Percentiles rank a stretch among this genome's conserved stretches.
Evolutionary conservation across 2,329 filamentous ascomycete species (phyloP).

Genomic region (Fusarium sp.): DNA sequence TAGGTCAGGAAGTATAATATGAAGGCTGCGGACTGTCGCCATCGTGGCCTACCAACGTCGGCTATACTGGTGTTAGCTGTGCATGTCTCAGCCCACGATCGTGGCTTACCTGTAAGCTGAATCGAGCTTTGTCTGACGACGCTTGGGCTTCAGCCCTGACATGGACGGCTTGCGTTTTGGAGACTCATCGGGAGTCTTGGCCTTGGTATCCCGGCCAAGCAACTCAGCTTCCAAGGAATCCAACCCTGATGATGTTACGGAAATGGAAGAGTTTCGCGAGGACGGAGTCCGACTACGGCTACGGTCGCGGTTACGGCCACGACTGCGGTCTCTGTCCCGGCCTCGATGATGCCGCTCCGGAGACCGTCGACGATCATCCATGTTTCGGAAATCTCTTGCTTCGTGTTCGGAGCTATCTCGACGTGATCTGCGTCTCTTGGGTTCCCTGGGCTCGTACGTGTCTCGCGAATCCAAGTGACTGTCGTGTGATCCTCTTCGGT

Average conservation of each 20-base stretch:
- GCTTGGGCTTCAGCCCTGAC: slow-evolving; percentile 46
- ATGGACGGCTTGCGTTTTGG: slow-evolving; percentile 40
- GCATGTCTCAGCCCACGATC: too few relatives aligned
- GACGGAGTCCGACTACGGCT: slow-evolving; percentile 42
- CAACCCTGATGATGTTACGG: slow-evolving; percentile 53
- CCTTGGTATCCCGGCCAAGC: slow-evolving; percentile 52
- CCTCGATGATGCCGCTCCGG: slow-evolving; percentile 31
- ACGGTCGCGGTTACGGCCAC: slow-evolving; percentile 22
- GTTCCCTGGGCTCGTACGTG: slow-evolving; percentile 21
- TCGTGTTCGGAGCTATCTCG: slow-evolving; percentile 29
- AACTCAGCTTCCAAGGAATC: slow-evolving; percentile 57
- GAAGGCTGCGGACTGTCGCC: slow-evolving; percentile 1
- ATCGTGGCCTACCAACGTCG: slow-evolving; percentile 53
- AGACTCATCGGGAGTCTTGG: slow-evolving; percentile 47
- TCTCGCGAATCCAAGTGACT: slow-evolving; percentile 10
- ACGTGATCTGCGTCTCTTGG: slow-evolving; percentile 28
- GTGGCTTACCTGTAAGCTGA: slow-evolving; percentile 55
- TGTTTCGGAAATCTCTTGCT: slow-evolving; percentile 17
- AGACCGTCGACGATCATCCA: slow-evolving; percentile 35
- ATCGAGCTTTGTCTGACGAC: slow-evolving; percentile 53
- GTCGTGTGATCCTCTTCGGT: slow-evolving; percentile 21
- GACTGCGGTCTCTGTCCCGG: slow-evolving; percentile 25
- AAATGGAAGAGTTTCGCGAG: slow-evolving; percentile 50
- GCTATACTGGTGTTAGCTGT: slow-evolving; percentile 43
- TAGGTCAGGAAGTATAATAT: slow-evolving; percentile 16